These are phyloP conservation scores for Coniosporium apollinis DNA, from an alignment of 495 filamentous ascomycete genomes.

Conservation along the genomic window DNA sequence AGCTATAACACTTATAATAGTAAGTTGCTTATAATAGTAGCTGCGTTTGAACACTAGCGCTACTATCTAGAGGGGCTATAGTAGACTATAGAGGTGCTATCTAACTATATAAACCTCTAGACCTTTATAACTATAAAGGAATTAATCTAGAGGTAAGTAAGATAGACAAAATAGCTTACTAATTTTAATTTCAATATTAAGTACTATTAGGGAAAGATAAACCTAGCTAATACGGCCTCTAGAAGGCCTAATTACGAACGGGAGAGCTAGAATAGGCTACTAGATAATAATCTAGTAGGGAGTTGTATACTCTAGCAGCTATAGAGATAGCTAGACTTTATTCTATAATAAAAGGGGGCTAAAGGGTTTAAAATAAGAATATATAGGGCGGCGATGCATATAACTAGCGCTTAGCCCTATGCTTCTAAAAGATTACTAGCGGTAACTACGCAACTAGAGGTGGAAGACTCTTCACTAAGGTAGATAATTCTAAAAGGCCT, in stretches of 20 bases:
- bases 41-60: neutral
- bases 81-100: no score
- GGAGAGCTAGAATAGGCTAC: constrained; percentile 2
- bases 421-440: no score
- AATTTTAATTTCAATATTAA: constrained; percentile 19
- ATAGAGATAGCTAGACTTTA: neutral
- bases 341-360: neutral
- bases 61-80: neutral
- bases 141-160: constrained; percentile 14
- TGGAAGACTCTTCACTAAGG: no score
- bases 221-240: constrained; percentile 6
- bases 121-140: no score
- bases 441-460: no score
- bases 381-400: neutral
- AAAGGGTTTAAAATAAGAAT: neutral
- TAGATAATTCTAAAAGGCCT: no score
- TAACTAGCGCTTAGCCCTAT: no score
- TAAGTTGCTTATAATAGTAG: neutral
- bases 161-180: constrained; percentile 13
- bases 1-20: neutral
- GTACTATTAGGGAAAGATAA: constrained; percentile 10
- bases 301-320: constrained; percentile 1
- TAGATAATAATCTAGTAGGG: no score
- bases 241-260: neutral
- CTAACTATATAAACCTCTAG: no score